Conservation (phyloP, 2,329 filamentous ascomycete genomes). For the Elsinoe perseae region DNA sequence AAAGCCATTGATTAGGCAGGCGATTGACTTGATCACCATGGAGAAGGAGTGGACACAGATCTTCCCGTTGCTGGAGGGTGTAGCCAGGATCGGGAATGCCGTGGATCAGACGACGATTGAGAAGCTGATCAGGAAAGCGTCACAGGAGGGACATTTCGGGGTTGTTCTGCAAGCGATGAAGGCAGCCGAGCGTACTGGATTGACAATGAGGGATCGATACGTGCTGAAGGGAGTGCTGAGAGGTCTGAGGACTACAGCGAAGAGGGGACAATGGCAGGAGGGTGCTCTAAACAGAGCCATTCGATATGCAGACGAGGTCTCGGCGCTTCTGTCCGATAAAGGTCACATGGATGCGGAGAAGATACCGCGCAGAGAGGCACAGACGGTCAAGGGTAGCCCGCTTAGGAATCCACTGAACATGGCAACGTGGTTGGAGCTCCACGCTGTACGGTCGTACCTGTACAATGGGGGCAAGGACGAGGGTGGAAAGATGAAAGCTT, state of each 20-base stretch:
- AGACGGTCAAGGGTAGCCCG: slow-evolving; percentile 24
- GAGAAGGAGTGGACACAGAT: slow-evolving; percentile 32
- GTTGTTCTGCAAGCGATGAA: slow-evolving; percentile 29
- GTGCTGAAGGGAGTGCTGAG: slow-evolving; percentile 31
- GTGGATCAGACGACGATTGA: slow-evolving; percentile 23
- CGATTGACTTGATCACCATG: slow-evolving; percentile 26
- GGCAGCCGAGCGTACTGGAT: slow-evolving; percentile 27
- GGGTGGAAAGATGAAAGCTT: slow-evolving; percentile 34
- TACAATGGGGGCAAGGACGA: slow-evolving; percentile 29
- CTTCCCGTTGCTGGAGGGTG: slow-evolving; percentile 27
- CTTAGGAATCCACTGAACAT: slow-evolving; percentile 33
- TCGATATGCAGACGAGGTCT: slow-evolving; percentile 33
- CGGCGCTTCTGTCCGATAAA: slow-evolving; percentile 35
- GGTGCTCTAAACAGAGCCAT: slow-evolving; percentile 33
- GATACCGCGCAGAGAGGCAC: neutral
- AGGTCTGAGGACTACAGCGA: slow-evolving; percentile 31
- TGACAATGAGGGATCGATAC: slow-evolving; percentile 27
- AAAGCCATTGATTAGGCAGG: slow-evolving; percentile 24
- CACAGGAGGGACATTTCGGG: slow-evolving; percentile 25
- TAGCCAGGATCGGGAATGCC: slow-evolving; percentile 23
- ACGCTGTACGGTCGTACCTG: slow-evolving; percentile 34
- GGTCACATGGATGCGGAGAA: slow-evolving; percentile 30
- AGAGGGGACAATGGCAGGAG: slow-evolving; percentile 30
- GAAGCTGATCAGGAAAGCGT: slow-evolving; percentile 30
- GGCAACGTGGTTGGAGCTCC: slow-evolving; percentile 38